These are phyloP conservation scores for Podaxis rugospora DNA, from an alignment of 768 basidiomycete genomes.

Conservation along the genomic window DNA sequence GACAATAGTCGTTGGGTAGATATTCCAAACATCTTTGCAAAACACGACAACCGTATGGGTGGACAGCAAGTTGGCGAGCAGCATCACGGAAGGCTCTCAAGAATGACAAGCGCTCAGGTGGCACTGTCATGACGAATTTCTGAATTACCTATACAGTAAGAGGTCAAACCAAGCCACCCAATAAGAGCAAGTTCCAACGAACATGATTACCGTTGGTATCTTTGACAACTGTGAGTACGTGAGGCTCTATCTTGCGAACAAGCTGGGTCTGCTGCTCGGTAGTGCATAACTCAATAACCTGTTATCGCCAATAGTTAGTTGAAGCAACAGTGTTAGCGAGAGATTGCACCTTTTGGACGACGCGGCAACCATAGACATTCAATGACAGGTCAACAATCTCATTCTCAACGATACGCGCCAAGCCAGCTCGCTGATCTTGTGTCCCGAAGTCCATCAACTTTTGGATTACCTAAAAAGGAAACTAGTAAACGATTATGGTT, in stretches of 20 bases:
- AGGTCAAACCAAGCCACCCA: slow-evolving; percentile 5
- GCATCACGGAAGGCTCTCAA: slow-evolving; percentile 72
- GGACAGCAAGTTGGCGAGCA: slow-evolving; percentile 77
- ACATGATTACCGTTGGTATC: slow-evolving; percentile 96
- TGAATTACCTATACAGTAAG: slow-evolving; percentile 63
- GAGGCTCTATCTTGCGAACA: slow-evolving; percentile 73
- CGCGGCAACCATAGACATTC: slow-evolving; percentile 96
- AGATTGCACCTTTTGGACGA: slow-evolving; percentile 77
- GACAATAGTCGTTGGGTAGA: slow-evolving; percentile 61
- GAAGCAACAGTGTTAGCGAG: background rate
- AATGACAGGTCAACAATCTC: slow-evolving; percentile 73
- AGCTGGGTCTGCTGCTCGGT: slow-evolving; percentile 75
- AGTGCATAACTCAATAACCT: slow-evolving; percentile 82
- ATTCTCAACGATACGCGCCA: slow-evolving; percentile 73
- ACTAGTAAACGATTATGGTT: background rate
- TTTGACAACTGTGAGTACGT: slow-evolving; percentile 82
- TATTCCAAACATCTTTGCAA: slow-evolving; percentile 91
- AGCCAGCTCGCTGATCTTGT: slow-evolving; percentile 58
- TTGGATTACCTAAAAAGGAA: slow-evolving; percentile 4
- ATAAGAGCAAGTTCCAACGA: slow-evolving; percentile 19
- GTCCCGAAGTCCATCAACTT: slow-evolving; percentile 11
- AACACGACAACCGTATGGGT: slow-evolving; percentile 93
- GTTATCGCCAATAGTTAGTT: background rate
- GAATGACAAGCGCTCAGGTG: slow-evolving; percentile 72
- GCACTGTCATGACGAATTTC: slow-evolving; percentile 80